Base-by-base conservation (phyloP, 306 rosid genomes). In the Macrotyloma uniflorum region DNA sequence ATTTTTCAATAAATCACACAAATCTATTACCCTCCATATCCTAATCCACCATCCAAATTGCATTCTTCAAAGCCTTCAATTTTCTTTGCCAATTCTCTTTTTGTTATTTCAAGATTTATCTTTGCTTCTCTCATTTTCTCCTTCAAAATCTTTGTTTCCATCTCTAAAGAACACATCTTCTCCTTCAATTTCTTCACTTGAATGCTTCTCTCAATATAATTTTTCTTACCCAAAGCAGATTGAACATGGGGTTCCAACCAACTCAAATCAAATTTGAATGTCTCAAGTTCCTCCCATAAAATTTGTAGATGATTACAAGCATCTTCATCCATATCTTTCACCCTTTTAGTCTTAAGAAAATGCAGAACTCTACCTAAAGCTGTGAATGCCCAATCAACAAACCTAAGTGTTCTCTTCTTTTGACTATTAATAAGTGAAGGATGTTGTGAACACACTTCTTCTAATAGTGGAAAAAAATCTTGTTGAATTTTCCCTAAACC, bases 241-340 rank as follows among this genome's bases (percentile, higher is more conserved):
- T 53, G 30, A 53, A 77, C 59, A 40, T 38, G 59, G 5, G 59
- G 81, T 40, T 67, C 26, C 46, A 67, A 19, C 81, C 81, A 77
- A n/a, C 32, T 12, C 67, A 67, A 67, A 40, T 77, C 81, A 54
- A 77, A 67, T 67, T 19, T 32, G 26, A 54, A 42, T 2, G 69
- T 18, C 36, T 67, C 47, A 12, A 78, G 75, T 55, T 78, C 82
- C n/a, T 78, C 75, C 81, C 82, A 78, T 13, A 67, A 55, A 42
- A 26, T 1, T 67, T 78, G 75, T 19, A 78, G 82, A 5, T 67
- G 23, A 22, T 67, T 2, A 43, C 75, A 78, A 4, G 59, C 35
- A 26, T 38, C 36, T 0, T 40, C 69, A 40, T 14, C 12, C 82
- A 78, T 67, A 40, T 67, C 82, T 35, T 42, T 67, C 15, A 42